Base-by-base conservation (phyloP, 306 rosid genomes). In the Vigna nakashimae region DNA sequence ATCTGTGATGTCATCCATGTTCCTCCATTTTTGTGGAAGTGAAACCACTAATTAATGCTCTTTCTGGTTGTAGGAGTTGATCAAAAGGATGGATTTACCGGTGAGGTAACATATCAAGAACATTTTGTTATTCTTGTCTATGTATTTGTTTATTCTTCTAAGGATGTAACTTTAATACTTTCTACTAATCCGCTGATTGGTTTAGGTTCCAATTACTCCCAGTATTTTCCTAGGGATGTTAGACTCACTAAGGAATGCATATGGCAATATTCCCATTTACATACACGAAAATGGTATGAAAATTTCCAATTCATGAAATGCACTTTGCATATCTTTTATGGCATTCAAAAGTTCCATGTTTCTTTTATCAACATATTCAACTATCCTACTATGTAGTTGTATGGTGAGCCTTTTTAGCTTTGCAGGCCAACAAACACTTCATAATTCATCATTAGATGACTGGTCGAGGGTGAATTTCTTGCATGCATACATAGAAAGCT, bases 371-470 rank as follows among this genome's bases (percentile, higher is more conserved):
- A 45, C 7, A 49, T 49, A 55, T 34, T 6, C 12, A 55, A 9
- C 7, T 24, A 7, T 73, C 53, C 53, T n/a, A 34, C 60, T 43
- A 73, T 42, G 13, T 15, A 55, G 63, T 63, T 6, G 28, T 17
- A 48, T 71, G 70, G 10, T 32, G 55, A 55, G 30, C 30, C 5
- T 38, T 9, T 55, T 66, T 56, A 59, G 6, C 9, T 68, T 79
- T 59, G 53, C 82, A 90, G 92, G 97, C 7, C 88, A 88, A 68
- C 26, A 22, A 69, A 87, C 89, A 66, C 64, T 1, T 16, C 78
- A 82, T 6, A 87, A 80, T 84, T 88, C 91, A 15, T 72, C 89
- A 15, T 81, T 91, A 75, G 74, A 86, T 32, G 98, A 93, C 65
- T 75, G 77, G 82, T 6, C 87, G 1, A 82, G 97, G 74, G 87